A percentile compares a stretch with the other conserved stretches of the same genome.
These are phyloP conservation scores for Cladophialophora bantiana DNA, from an alignment of 2,329 filamentous ascomycete genomes.

Conservation along the genomic window DNA sequence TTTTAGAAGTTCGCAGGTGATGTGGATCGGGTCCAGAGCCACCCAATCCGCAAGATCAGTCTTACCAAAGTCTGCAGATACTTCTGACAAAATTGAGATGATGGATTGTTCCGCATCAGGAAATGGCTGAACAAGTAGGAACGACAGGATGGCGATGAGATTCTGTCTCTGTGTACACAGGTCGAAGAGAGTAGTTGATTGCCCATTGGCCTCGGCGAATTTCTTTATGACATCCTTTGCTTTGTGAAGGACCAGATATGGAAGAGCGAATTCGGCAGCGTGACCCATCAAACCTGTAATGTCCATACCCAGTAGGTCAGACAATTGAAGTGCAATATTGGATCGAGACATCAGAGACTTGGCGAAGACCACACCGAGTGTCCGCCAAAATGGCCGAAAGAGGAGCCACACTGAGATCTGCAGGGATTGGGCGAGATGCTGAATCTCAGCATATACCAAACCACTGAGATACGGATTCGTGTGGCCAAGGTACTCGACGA, in stretches of 20 bases:
- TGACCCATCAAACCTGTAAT: constrained; percentile 75
- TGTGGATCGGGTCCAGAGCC: constrained; percentile 74
- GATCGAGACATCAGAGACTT: constrained; percentile 81
- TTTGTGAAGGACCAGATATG: constrained; percentile 81
- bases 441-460: constrained; percentile 79
- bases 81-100: constrained; percentile 70
- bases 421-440: constrained; percentile 70
- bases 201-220: constrained; percentile 73
- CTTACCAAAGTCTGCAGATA: constrained; percentile 73
- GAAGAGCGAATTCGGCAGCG: constrained; percentile 82
- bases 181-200: constrained; percentile 63
- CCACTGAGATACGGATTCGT: constrained; percentile 79
- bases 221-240: constrained; percentile 79
- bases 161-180: constrained; percentile 64
- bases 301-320: constrained; percentile 75
- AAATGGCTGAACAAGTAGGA: constrained; percentile 66
- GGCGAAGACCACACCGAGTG: constrained; percentile 78
- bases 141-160: constrained; percentile 64
- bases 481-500: constrained; percentile 87
- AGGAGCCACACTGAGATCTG: constrained; percentile 70
- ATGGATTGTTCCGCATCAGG: constrained; percentile 71
- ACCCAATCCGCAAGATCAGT: constrained; percentile 73
- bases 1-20: constrained; percentile 83
- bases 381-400: constrained; percentile 88
- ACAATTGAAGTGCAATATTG: constrained; percentile 80